Base-by-base conservation (phyloP, 2,329 filamentous ascomycete species). In the Juglanconis sp. region DNA sequence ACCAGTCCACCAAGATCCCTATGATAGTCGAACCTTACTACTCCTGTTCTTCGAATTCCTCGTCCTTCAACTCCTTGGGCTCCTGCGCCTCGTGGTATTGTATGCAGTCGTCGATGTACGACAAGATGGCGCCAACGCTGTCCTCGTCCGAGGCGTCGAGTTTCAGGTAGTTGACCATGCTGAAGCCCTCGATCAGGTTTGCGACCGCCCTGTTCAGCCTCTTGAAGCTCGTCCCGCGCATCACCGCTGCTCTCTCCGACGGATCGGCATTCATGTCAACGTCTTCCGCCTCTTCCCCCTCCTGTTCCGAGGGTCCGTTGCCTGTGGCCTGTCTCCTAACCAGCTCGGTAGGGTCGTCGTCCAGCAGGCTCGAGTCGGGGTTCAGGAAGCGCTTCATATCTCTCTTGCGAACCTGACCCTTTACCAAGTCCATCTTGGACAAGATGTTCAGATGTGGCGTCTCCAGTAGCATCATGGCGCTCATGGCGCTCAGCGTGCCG, bases 381-480 rank as follows among this genome's bases (percentile, higher is more conserved):
- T 94, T 92, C 59, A 96, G 79, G 71, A 96, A 99, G 30, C 91
- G 84, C 77, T 96, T 96, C 62, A 99, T 73, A 68, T 98, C 92
- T 73, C 89, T 89, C 74, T 92, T 92, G 61, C 88, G 87, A 32
- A 98, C 85, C 74, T 95, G 91, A 44, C 91, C 92, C 73, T 95
- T 95, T 66, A 98, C 87, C 63, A 98, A 84, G 73, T 99, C 95
- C 93, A 98, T 98, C 78, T 99, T 99, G 71, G 90, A 96, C 59
- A 99, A 79, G 63, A 99, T 89, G 73, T 99, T 99, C 71, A 99
- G 87, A 72, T 99, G 95, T 4, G 95, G 95, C 65, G 98, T 87
- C 76, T 98, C 95, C 64, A 99, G 85, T 92, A 98, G 95, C 69
- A 99, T 87, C 95, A 99, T 99, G 65, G 95, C 93, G 70, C 91